These are phyloP conservation scores for Podospora pseudocomata DNA, from an alignment of 495 filamentous ascomycete species.

Conservation along the genomic window DNA sequence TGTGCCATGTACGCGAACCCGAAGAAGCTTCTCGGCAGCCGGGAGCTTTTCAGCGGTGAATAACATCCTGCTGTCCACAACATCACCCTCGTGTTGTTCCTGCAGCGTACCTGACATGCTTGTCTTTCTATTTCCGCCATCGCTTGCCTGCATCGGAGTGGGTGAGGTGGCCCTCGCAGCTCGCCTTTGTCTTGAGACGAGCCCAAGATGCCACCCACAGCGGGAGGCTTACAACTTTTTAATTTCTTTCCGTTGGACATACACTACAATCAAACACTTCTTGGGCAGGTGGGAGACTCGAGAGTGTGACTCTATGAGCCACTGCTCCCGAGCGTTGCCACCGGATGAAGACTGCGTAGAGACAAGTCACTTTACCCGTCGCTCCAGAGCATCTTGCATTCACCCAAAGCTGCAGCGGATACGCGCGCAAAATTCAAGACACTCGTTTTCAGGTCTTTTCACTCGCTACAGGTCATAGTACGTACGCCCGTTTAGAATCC, in stretches of 20 bases:
- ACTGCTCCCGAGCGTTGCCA: constrained; percentile 21
- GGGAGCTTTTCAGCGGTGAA: constrained; percentile 13
- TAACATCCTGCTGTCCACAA: constrained; percentile 4
- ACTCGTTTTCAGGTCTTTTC: constrained; percentile 18
- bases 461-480: constrained; percentile 14
- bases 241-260: constrained; percentile 2
- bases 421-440: constrained; percentile 33
- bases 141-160: background rate
- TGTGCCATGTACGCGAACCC: constrained; percentile 19
- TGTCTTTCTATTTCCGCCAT: background rate
- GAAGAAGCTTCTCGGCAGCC: constrained; percentile 13
- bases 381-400: constrained; percentile 35
- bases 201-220: constrained; percentile 12
- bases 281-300: background rate
- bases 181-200: constrained; percentile 1
- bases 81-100: constrained; percentile 18
- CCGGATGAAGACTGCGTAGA: constrained; percentile 25
- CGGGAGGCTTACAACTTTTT: constrained; percentile 5
- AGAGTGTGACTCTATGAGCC: constrained; percentile 17
- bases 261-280: background rate
- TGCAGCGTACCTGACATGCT: constrained; percentile 21
- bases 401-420: constrained; percentile 35
- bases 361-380: constrained; percentile 35
- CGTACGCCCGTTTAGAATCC: background rate
- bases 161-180: background rate